Conservation (phyloP, 495 filamentous ascomycete species). For the Aspergillus panamensis region DNA sequence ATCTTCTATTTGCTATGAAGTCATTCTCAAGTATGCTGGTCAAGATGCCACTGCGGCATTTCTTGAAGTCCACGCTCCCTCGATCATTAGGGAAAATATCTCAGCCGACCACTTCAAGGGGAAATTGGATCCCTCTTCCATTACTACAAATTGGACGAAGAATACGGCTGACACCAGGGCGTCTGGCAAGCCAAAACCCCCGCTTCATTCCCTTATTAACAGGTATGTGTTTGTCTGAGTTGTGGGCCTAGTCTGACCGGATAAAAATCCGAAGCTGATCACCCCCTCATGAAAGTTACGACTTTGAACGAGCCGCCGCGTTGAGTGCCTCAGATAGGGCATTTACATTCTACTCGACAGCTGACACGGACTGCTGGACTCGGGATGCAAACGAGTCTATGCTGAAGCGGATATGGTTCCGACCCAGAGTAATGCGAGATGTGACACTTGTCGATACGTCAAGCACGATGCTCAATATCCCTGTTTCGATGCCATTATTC, state of each 20-base stretch:
- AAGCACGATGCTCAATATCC: background rate
- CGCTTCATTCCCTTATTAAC: constrained; percentile 1
- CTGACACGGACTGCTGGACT: constrained; percentile 11
- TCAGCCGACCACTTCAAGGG: background rate
- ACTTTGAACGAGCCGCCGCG: constrained; percentile 3
- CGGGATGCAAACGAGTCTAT: constrained; percentile 9
- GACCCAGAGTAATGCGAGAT: constrained; percentile 6
- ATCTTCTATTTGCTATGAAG: background rate
- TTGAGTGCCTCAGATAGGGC: constrained; percentile 1
- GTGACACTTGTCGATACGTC: constrained; percentile 1
- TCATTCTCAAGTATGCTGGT: constrained; percentile 10
- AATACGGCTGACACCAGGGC: background rate
- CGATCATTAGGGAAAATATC: constrained; percentile 4
- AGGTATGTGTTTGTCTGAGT: background rate
- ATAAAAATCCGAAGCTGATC: constrained; percentile 4
- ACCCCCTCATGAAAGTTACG: background rate
- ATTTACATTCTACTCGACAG: constrained; percentile 9
- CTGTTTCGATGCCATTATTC: constrained; percentile 5
- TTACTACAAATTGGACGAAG: constrained; percentile 2
- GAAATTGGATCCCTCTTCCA: background rate
- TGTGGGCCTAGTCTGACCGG: background rate
- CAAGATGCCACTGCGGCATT: constrained; percentile 7
- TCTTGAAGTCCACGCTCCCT: constrained; percentile 3
- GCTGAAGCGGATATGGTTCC: constrained; percentile 11
- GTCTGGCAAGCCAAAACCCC: background rate